These are phyloP conservation scores for Chrysophaeum taylorii DNA, from an alignment of 352 stramenopile genomes.

Conservation along the genomic window DNA sequence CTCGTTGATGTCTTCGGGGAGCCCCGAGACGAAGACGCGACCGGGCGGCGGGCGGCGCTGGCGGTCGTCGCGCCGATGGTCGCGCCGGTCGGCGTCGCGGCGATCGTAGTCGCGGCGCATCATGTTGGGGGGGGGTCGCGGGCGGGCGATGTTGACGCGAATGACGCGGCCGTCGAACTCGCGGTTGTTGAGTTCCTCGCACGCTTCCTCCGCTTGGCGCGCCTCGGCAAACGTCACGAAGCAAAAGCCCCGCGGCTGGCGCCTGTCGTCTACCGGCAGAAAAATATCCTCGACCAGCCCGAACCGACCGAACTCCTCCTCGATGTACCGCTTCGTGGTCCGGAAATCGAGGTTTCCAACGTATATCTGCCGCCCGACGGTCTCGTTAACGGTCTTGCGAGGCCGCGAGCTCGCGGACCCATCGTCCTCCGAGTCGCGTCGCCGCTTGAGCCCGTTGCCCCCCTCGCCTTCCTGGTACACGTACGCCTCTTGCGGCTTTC, in stretches of 20 bases:
- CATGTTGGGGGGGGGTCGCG: neutral
- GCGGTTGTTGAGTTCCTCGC: neutral
- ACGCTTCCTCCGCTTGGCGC: neutral
- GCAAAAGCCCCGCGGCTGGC: neutral
- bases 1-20: neutral
- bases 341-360: neutral
- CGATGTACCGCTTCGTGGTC: neutral
- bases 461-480: no score
- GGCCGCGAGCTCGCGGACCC: no score
- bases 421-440: no score
- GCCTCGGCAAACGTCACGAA: neutral
- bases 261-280: neutral
- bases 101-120: neutral
- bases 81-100: neutral
- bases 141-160: neutral
- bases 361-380: conserved; percentile 1
- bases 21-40: neutral
- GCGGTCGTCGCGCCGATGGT: neutral
- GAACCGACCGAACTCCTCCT: neutral
- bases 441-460: no score
- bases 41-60: neutral
- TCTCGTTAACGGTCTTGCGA: neutral
- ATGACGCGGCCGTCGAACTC: neutral
- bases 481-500: no score
- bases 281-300: neutral